Base-by-base conservation (phyloP, 257 asterid species). In the Fraxinus quadrangulata region DNA sequence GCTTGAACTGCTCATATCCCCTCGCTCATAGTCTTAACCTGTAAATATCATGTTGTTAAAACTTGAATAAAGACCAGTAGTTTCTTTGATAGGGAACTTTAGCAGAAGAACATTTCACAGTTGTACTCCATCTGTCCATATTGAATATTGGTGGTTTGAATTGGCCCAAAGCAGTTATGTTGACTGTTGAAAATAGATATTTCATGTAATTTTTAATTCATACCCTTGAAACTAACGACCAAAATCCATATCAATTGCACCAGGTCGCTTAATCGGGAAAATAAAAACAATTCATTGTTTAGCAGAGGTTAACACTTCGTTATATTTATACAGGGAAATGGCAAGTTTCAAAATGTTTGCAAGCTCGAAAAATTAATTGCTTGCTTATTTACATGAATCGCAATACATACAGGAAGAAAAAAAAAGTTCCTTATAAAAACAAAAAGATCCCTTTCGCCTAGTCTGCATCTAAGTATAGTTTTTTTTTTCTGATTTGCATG, bases 401-500 rank as follows among this genome's bases (percentile, higher is more conserved):
- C 28, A 11, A 63, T 26, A 24, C n/a, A 11, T 63, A 26, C 13
- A 63, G 36, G 36, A 63, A 11, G 19, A 26, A 63, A 63, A 63
- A 11, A 9, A 33, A 33, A 12, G 3, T 19, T 1, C 9, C 31
- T 1, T 3, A 6, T n/a, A 59, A 59, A 59, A 51, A 6, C 26
- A 23, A 59, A 59, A 59, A 59, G 16, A 21, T 21, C 26, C 26
- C 4, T 5, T 59, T 59, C 11, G 4, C 77, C 71, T 77, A 68
- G 66, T 74, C 75, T 42, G 12, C 21, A 24, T 75, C 59, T 1
- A 14, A 59, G 31, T 21, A 21, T 3, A n/a, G 16, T 28, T 75
- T 36, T 67, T 30, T 34, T 68, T 47, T 74, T 59, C 30, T 56
- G 54, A 73, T 77, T 49, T 72, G 68, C 69, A 24, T 42, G 69